These are phyloP conservation scores for Paraphoma chrysanthemicola DNA, from an alignment of 2,329 filamentous ascomycete species.

Conservation along the genomic window DNA sequence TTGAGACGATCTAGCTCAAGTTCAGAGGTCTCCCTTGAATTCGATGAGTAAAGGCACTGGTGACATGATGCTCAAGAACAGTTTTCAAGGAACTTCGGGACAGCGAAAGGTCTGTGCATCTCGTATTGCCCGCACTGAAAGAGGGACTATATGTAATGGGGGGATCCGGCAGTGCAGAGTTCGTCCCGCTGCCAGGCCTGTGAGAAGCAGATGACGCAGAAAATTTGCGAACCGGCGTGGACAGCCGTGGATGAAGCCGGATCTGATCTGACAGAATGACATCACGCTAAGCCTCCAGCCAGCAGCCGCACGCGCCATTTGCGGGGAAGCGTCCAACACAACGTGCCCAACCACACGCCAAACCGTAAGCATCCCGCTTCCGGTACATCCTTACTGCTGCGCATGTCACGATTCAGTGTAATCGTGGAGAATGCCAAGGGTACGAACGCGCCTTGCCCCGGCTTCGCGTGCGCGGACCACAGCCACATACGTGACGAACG, in stretches of 20 bases:
- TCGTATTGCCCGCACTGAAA: not conserved
- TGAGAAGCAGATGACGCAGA: not conserved
- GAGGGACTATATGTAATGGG: not conserved
- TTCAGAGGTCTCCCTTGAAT: too few relatives aligned
- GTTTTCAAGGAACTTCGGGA: too few relatives aligned
- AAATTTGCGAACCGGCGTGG: not conserved
- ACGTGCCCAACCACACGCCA: not conserved
- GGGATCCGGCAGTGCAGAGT: not conserved
- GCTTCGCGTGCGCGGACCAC: slow-evolving; percentile 2
- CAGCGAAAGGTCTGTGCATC: not conserved
- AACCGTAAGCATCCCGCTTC: not conserved
- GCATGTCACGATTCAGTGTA: slow-evolving; percentile 1
- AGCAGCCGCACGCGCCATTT: slow-evolving; percentile 17
- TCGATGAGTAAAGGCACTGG: too few relatives aligned
- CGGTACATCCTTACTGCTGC: not conserved
- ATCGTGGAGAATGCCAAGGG: not conserved
- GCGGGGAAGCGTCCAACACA: slow-evolving; percentile 20
- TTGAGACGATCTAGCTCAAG: too few relatives aligned
- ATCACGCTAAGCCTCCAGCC: slow-evolving; percentile 19
- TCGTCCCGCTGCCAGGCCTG: not conserved
- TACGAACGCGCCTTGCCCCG: not conserved
- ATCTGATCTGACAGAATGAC: slow-evolving; percentile 24
- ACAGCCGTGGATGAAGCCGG: slow-evolving; percentile 15
- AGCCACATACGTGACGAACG: slow-evolving; percentile 29
- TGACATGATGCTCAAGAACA: too few relatives aligned